Conservation (phyloP, 2,329 filamentous ascomycete species). For the Colletotrichum trifolii region DNA sequence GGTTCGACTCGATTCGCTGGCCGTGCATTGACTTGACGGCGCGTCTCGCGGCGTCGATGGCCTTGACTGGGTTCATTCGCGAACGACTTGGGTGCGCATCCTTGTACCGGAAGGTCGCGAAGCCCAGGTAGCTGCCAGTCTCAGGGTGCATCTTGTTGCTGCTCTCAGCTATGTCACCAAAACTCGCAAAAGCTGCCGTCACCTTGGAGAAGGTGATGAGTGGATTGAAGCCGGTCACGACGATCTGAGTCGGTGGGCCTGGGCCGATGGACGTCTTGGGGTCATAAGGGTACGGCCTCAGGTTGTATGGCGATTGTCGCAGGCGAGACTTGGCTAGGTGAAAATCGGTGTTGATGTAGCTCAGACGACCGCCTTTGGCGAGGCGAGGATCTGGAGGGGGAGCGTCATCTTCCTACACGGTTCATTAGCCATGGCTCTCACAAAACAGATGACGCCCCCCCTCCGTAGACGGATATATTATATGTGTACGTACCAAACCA, state of each 20-base stretch:
- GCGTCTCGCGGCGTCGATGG: conserved; percentile 82
- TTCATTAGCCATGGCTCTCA: conserved; percentile 68
- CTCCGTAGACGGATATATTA: conserved; percentile 51
- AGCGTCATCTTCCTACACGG: conserved; percentile 80
- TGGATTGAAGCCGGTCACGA: conserved; percentile 97
- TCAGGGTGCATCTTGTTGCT: conserved; percentile 96
- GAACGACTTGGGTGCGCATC: conserved; percentile 70
- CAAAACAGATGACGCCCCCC: conserved; percentile 72
- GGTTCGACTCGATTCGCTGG: conserved; percentile 80
- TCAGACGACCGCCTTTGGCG: conserved; percentile 71
- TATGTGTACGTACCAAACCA: conserved; percentile 71
- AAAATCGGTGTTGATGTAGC: conserved; percentile 76
- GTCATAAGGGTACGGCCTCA: conserved; percentile 86
- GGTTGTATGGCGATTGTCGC: conserved; percentile 79
- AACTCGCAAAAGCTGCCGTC: conserved; percentile 79
- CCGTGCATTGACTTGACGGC: conserved; percentile 83
- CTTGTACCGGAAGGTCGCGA: conserved; percentile 90
- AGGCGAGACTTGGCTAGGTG: conserved; percentile 77
- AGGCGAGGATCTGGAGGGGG: conserved; percentile 86
- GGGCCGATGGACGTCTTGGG: conserved; percentile 85
- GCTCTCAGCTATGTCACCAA: conserved; percentile 88
- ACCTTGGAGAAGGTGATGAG: conserved; percentile 84
- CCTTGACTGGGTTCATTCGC: conserved; percentile 68
- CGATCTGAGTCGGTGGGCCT: conserved; percentile 88
- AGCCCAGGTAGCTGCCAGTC: conserved; percentile 92